Base-by-base conservation (phyloP, 2,329 filamentous ascomycete genomes). In the Trichoderma oligosporum region DNA sequence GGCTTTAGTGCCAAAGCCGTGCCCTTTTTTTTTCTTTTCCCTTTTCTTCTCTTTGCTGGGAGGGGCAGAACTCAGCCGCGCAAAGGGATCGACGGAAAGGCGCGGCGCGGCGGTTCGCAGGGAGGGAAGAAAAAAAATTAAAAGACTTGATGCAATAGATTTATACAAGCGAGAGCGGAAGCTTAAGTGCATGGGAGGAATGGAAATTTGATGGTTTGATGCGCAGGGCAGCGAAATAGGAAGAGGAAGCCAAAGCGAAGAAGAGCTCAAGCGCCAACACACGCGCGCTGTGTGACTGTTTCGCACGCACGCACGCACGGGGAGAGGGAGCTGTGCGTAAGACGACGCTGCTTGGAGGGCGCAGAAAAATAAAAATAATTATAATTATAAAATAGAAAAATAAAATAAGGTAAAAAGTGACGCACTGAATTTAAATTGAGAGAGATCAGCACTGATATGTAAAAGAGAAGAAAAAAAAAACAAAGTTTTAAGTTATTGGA, bases 11-110 rank as follows among this genome's bases (percentile, higher is more conserved):
- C 38, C 22, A 16, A 16, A 41, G 38, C n/a, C n/a, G 38, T 41
- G 38, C 38, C 12, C 20, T 20, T 29, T 20, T n/a, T 20, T 25
- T 24, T 24, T 29, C 36, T 39, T 42, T 42, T 52, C 9, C 41
- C 38, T 46, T 25, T 39, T 38, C 36, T 18, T 25, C 20, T 38
- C 29, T 38, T 24, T 42, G 56, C 57, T 57, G 53, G 57, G 57
- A 53, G 57, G 45, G 57, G 36, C 51, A 58, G 57, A 52, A 52
- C 53, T 59, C 57, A 59, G 57, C 57, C 57, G 53, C 49, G 8
- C 33, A 42, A 20, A 41, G 42, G 52, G 52, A 59, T 59, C 57
- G 46, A 53, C 57, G 47, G 33, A n/a, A 48, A 22, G 56, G 49
- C 48, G 57, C 57, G 47, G 33, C 11, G 41, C 22, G 56, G 49